Conservation (phyloP, 176 grass and related monocot species). For the Musa acuminata region DNA sequence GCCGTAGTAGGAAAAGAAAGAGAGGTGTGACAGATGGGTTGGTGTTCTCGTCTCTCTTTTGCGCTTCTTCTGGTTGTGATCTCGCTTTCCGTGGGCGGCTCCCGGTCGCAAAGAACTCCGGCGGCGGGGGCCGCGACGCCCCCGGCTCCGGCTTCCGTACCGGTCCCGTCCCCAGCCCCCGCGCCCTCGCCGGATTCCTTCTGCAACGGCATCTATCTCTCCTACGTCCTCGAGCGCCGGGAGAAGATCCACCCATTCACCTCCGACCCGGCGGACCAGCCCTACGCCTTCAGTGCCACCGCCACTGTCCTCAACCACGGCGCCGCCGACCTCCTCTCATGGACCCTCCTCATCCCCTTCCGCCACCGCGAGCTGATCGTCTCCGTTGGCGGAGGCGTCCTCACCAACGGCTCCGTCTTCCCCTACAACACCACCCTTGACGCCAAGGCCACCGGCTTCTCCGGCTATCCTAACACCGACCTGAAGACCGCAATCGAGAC, state of each 20-base stretch:
- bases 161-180: slow-evolving; percentile 7
- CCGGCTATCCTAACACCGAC: slow-evolving; percentile 66
- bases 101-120: neutral
- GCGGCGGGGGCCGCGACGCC: neutral
- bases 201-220: slow-evolving; percentile 71
- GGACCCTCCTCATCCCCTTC: slow-evolving; percentile 53
- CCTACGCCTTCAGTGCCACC: slow-evolving; percentile 57
- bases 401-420: slow-evolving; percentile 49
- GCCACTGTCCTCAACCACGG: slow-evolving; percentile 56
- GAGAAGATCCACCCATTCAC: slow-evolving; percentile 62
- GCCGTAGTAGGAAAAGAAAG: neutral
- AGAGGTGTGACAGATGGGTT: neutral
- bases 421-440: slow-evolving; percentile 61
- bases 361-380: slow-evolving; percentile 69
- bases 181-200: slow-evolving; percentile 54
- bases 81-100: neutral
- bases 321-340: slow-evolving; percentile 51
- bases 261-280: slow-evolving; percentile 40
- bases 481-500: slow-evolving; percentile 24
- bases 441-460: slow-evolving; percentile 70
- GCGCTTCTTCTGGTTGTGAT: neutral
- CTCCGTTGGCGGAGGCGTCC: slow-evolving; percentile 39
- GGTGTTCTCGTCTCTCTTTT: neutral
- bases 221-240: slow-evolving; percentile 25
- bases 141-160: neutral